These are phyloP conservation scores for Phlebiopsis flavidoalba DNA, from an alignment of 768 basidiomycete species.

Conservation along the genomic window DNA sequence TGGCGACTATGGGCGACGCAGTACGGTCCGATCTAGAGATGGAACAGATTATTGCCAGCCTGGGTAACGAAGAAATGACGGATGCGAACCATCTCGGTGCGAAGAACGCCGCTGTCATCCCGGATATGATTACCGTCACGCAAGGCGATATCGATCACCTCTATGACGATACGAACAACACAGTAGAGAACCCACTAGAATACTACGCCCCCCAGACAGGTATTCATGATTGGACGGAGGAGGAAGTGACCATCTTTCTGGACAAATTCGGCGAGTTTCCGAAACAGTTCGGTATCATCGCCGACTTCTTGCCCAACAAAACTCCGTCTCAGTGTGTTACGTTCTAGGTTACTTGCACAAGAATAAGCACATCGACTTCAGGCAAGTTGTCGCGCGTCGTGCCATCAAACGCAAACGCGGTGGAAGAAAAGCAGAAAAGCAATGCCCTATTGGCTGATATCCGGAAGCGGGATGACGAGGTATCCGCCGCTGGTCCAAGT, in stretches of 20 bases:
- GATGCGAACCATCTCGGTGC: constrained; percentile 87
- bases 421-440: constrained; percentile 71
- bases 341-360: constrained; percentile 95
- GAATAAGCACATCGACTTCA: constrained; percentile 81
- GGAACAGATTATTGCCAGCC: constrained; percentile 93
- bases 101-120: constrained; percentile 80
- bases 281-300: constrained; percentile 95
- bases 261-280: constrained; percentile 81
- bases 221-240: constrained; percentile 84
- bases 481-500: constrained; percentile 14
- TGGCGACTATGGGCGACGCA: constrained; percentile 74
- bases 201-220: constrained; percentile 72
- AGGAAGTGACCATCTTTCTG: constrained; percentile 74
- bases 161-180: constrained; percentile 84
- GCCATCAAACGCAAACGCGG: constrained; percentile 63
- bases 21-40: constrained; percentile 95
- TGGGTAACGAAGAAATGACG: constrained; percentile 89
- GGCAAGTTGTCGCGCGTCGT: constrained; percentile 62
- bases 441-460: constrained; percentile 82
- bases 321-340: constrained; percentile 84
- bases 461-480: constrained; percentile 60
- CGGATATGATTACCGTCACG: constrained; percentile 82
- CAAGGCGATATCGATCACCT: constrained; percentile 53
- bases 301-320: constrained; percentile 76
- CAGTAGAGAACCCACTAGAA: constrained; percentile 68